phyloP scores from a whole-genome alignment of 352 stramenopile genomes.

The Pythium plurisporium region DNA sequence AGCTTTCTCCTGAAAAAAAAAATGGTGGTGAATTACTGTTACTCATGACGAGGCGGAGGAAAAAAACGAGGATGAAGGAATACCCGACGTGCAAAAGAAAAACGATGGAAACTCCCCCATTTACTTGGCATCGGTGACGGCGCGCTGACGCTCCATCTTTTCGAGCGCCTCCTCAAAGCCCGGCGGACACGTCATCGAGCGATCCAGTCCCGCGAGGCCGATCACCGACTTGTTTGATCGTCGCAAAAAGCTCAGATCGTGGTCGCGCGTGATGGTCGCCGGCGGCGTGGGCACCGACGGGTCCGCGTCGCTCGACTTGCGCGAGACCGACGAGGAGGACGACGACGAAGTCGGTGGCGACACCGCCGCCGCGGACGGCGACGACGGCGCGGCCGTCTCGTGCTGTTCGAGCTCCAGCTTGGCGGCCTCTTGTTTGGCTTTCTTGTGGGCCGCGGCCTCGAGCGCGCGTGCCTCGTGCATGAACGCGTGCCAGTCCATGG shows the following conservation, averaged over 20 bases:
- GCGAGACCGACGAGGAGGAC: not conserved
- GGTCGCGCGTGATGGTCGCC: conserved; percentile 68
- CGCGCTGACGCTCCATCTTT: conserved; percentile 16
- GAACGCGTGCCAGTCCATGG: conserved; percentile 81
- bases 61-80: too few species aligned
- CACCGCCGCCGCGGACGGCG: not conserved
- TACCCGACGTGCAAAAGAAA: too few species aligned
- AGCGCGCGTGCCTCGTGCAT: conserved; percentile 66
- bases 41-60: too few species aligned
- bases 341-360: not conserved
- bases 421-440: conserved; percentile 12
- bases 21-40: too few species aligned
- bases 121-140: not conserved
- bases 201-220: conserved; percentile 57
- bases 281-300: conserved; percentile 26
- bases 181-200: conserved; percentile 73
- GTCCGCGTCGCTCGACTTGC: not conserved
- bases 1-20: too few species aligned
- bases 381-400: not conserved
- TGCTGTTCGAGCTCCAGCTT: not conserved
- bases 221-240: conserved; percentile 71
- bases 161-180: conserved; percentile 60
- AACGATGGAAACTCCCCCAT: too few species aligned
- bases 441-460: conserved; percentile 28
- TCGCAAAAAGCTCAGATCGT: conserved; percentile 75